A percentile compares a stretch with the other conserved stretches of the same genome.
These are phyloP conservation scores for Elsinoe batatas DNA, from an alignment of 2,329 filamentous ascomycete genomes.

Conservation along the genomic window DNA sequence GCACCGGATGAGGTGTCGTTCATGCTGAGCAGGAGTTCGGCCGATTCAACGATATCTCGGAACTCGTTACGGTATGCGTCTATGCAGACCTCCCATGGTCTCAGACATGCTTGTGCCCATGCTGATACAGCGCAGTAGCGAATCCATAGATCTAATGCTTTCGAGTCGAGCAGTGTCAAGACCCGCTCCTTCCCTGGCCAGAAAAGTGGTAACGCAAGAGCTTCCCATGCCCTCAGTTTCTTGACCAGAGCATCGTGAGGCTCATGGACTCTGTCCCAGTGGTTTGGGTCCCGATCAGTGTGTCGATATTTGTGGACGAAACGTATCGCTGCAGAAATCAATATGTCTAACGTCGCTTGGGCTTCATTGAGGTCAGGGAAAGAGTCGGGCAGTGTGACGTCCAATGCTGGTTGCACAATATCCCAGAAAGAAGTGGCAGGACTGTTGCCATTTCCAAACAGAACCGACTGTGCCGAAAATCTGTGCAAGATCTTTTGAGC, in stretches of 20 bases:
- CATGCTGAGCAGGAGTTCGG: not conserved
- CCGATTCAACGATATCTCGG: conserved; percentile 14
- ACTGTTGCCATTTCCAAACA: not conserved
- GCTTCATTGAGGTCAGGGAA: not conserved
- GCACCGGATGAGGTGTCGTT: conserved; percentile 12
- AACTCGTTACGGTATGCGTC: conserved; percentile 19
- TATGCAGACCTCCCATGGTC: conserved; percentile 15
- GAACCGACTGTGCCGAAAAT: conserved; percentile 11
- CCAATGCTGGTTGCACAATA: not conserved
- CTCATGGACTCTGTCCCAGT: not conserved
- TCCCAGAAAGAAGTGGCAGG: not conserved
- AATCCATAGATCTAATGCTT: conserved; percentile 11
- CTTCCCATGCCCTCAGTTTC: not conserved
- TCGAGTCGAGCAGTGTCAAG: not conserved
- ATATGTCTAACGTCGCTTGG: not conserved
- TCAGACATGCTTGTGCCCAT: conserved; percentile 17
- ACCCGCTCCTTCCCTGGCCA: not conserved
- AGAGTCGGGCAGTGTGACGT: conserved; percentile 12
- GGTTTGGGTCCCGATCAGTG: not conserved
- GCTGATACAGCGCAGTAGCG: conserved; percentile 18
- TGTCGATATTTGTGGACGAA: not conserved
- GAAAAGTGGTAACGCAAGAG: not conserved
- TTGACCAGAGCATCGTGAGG: not conserved
- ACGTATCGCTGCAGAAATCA: not conserved
- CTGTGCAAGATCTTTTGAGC: conserved; percentile 9